These are phyloP conservation scores for Teratosphaeria zuluensis DNA, from an alignment of 2,329 filamentous ascomycete genomes.

Conservation along the genomic window DNA sequence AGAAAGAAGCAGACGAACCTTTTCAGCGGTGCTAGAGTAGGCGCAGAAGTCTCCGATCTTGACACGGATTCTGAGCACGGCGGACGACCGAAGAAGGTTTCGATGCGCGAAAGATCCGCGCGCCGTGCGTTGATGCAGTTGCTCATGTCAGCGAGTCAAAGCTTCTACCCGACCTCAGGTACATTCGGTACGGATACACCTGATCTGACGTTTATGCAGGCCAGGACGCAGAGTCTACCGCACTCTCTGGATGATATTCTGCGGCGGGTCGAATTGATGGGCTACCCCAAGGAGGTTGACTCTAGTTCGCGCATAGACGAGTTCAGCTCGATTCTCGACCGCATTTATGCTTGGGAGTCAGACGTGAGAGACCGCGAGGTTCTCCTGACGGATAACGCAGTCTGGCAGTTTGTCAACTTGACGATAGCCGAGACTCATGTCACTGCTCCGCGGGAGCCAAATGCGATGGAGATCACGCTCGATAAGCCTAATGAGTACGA, in stretches of 20 bases:
- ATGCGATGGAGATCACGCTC: not conserved
- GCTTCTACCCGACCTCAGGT: not conserved
- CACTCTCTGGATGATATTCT: not conserved
- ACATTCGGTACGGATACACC: slow-evolving; percentile 1
- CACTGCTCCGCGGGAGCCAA: not conserved
- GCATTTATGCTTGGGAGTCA: not conserved
- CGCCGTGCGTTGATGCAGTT: not conserved
- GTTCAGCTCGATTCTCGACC: not conserved
- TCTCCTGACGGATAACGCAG: not conserved
- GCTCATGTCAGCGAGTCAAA: not conserved
- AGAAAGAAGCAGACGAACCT: not conserved
- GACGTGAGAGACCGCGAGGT: not conserved
- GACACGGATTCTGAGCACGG: not conserved
- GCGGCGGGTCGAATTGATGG: not conserved
- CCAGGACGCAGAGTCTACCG: not conserved
- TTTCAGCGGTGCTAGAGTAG: not conserved
- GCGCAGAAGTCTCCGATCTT: not conserved
- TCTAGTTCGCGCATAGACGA: not conserved
- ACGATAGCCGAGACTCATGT: not conserved
- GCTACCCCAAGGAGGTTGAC: not conserved
- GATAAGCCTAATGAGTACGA: not conserved
- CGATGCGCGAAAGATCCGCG: not conserved
- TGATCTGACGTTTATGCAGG: not conserved
- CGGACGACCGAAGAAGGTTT: not conserved
- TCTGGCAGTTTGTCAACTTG: not conserved